These are phyloP conservation scores for Haplosporangium sp. DNA, from an alignment of 371 early-diverging fungal genomes.

Conservation along the genomic window DNA sequence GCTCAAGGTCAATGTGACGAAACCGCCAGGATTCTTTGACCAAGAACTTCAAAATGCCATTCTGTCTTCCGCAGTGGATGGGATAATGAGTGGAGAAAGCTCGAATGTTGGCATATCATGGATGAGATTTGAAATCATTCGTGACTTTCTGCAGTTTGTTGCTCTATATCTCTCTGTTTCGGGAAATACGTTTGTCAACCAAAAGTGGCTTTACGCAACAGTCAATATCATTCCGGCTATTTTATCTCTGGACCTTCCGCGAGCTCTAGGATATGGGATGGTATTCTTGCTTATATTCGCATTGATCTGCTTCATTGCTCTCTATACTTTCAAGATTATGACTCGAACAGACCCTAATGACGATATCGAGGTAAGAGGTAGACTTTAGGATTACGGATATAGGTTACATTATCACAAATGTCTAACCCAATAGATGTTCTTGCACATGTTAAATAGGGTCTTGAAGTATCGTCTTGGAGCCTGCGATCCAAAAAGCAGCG, in stretches of 20 bases:
- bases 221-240: slow-evolving; percentile 60
- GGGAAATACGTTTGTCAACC: slow-evolving; percentile 52
- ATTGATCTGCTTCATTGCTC: slow-evolving; percentile 43
- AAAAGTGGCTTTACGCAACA: slow-evolving; percentile 59
- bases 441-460: slow-evolving; percentile 21
- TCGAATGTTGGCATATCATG: slow-evolving; percentile 47
- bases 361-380: slow-evolving; percentile 43
- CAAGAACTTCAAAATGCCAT: slow-evolving; percentile 56
- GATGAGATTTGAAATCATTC: slow-evolving; percentile 61
- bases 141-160: slow-evolving; percentile 65
- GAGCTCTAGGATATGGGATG: slow-evolving; percentile 61
- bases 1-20: slow-evolving; percentile 51
- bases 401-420: no score
- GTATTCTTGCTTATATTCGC: slow-evolving; percentile 61
- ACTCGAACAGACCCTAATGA: slow-evolving; percentile 50
- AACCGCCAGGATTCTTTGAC: slow-evolving; percentile 43
- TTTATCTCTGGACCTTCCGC: slow-evolving; percentile 61
- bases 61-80: slow-evolving; percentile 46
- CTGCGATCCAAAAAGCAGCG: slow-evolving; percentile 51
- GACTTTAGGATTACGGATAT: no score
- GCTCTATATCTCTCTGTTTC: slow-evolving; percentile 52
- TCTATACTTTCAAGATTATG: slow-evolving; percentile 59
- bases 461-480: slow-evolving; percentile 57
- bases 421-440: background rate
- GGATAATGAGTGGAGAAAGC: slow-evolving; percentile 50